Percentiles rank a stretch among this genome's conserved stretches.
phyloP scores from a whole-genome alignment of 768 basidiomycete genomes.

The Pleurotus giganteus region DNA sequence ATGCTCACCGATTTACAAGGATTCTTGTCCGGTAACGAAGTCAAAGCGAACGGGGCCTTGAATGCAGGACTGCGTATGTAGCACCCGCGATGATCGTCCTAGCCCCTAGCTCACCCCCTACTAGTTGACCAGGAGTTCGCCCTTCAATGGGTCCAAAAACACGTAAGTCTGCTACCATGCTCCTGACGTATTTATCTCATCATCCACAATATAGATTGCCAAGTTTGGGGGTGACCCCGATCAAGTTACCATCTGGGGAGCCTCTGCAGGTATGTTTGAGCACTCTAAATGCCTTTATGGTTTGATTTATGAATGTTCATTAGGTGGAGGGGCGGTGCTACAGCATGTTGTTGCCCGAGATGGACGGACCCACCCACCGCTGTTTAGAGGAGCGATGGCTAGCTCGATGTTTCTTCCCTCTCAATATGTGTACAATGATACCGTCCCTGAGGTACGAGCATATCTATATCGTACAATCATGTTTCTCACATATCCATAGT shows the following conservation, averaged over 20 bases:
- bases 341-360: slow-evolving; percentile 31
- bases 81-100: background rate
- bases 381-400: slow-evolving; percentile 30
- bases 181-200: background rate
- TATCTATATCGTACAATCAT: background rate
- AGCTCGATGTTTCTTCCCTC: slow-evolving; percentile 31
- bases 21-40: slow-evolving; percentile 1
- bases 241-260: slow-evolving; percentile 24
- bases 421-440: slow-evolving; percentile 31
- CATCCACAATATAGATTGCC: background rate
- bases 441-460: slow-evolving; percentile 21
- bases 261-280: slow-evolving; percentile 16
- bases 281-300: background rate
- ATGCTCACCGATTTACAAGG: slow-evolving; percentile 8
- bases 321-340: slow-evolving; percentile 32
- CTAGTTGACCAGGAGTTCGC: slow-evolving; percentile 4
- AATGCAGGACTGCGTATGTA: slow-evolving; percentile 6
- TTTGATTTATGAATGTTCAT: background rate
- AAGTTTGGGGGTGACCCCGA: slow-evolving; percentile 13
- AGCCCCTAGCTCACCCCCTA: background rate
- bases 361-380: slow-evolving; percentile 28
- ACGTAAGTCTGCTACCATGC: background rate
- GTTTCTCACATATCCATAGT: background rate
- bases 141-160: slow-evolving; percentile 1
- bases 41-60: slow-evolving; percentile 9